Evolutionary conservation across 1,284 basidiomycete genomes (phyloP).

Genomic region (Phenoliferia sp.): DNA sequence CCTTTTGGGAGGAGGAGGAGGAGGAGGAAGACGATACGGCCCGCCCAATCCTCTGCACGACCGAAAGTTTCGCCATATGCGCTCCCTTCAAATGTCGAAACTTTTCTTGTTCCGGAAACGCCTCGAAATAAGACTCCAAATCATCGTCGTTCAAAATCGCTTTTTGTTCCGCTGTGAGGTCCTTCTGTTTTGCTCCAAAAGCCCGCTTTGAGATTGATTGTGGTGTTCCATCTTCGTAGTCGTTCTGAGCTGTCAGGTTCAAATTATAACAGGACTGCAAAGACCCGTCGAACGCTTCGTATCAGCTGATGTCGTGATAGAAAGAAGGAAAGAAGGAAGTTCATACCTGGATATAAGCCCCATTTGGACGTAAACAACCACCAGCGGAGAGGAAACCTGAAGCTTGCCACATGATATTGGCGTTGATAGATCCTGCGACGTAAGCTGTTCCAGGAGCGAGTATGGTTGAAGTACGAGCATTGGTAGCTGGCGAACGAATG

Average conservation of each 20-base stretch:
- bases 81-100: background rate
- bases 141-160: constrained; percentile 17
- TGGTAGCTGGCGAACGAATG: background rate
- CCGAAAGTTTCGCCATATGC: too few relatives aligned
- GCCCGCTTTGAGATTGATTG: too few relatives aligned
- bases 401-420: constrained; percentile 25
- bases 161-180: background rate
- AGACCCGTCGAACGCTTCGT: too few relatives aligned
- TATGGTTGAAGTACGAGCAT: background rate
- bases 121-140: constrained; percentile 21
- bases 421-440: constrained; percentile 16
- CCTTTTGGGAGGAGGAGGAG: too few relatives aligned
- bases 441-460: constrained; percentile 12
- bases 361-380: background rate
- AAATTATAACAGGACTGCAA: constrained; percentile 15
- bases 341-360: background rate
- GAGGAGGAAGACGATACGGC: too few relatives aligned
- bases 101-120: constrained; percentile 21
- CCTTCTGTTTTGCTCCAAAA: background rate
- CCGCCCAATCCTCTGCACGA: too few relatives aligned
- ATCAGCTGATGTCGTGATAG: too few relatives aligned
- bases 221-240: too few relatives aligned
- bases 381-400: constrained; percentile 13
- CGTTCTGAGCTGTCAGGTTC: constrained; percentile 15
- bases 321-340: too few relatives aligned